Evolutionary conservation across 345 rosid genomes (phyloP), one percentile per base, ranked within the genome.

Genomic region (Eucalyptus tenuipes): DNA sequence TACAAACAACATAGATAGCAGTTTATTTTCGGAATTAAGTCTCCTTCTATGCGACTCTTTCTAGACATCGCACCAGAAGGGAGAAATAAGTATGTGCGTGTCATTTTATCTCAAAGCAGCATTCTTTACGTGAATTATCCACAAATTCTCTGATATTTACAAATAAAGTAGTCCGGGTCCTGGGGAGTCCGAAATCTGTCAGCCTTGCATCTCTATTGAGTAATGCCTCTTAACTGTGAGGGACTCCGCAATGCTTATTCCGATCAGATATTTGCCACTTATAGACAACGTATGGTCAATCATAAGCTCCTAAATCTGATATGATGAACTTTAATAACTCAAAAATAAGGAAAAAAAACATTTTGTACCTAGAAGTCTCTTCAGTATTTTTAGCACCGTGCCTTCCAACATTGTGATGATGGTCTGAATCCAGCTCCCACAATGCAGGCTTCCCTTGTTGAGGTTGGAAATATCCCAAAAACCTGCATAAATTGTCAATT

Each of bases 381-480:
- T 89, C 90, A 66, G 90, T 85, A 53, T 90, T 81, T 90, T 88
- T 92, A 79, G 93, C 90, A 87, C 91, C 88, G 87, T 88, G 93
- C 88, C 92, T 94, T 86, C 96, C 95, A 86, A 93, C 91, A 87
- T 85, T 90, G 89, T 92, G 92, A 88, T 97, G 98, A 91, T 98
- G 99, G 88, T 96, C 99, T 22, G 99, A 98, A 91, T 93, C 94
- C 90, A 98, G 86, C 86, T 98, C 99, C 99, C 99, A 98, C 82
- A 98, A 91, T 29, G 98, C 97, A 52, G 99, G 97, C 91, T 94
- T 98, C 88, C 95, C 98, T 89, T 91, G 93, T 86, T 98, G 99
- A 66, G 99, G 99, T 92, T 96, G 99, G 90, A 97, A 98, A 93
- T 98, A 95, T 79, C 99, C 99, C 92, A 98, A 92, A 90, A 98